Percentiles rank a stretch among this genome's conserved stretches.
Evolutionary conservation across 768 basidiomycete species (phyloP).

Genomic region (Suillus brevipes): DNA sequence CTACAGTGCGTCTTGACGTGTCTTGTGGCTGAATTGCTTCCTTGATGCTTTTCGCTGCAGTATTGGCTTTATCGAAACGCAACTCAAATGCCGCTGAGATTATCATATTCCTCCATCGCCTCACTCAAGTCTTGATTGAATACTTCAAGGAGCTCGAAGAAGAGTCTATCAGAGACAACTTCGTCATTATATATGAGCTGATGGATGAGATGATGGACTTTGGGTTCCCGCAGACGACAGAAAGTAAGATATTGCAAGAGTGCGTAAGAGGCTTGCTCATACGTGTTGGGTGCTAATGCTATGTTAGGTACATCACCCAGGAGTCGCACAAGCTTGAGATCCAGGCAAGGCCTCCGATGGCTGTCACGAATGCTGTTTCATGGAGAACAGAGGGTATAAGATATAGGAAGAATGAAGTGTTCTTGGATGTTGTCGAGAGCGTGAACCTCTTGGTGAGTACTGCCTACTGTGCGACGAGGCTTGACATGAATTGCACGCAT

Average conservation of each 20-base stretch:
- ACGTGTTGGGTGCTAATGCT: neutral
- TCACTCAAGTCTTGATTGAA: conserved; percentile 90
- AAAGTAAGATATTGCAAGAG: conserved; percentile 99
- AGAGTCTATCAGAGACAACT: conserved; percentile 98
- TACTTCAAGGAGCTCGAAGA: conserved; percentile 99
- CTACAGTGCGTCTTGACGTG: conserved; percentile 64
- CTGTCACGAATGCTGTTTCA: conserved; percentile 97
- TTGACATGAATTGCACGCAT: neutral
- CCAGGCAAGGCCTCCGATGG: conserved; percentile 90
- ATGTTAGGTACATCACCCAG: conserved; percentile 88
- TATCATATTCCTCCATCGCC: conserved; percentile 93
- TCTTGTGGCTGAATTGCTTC: neutral
- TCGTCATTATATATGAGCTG: conserved; percentile 98
- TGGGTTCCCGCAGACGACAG: conserved; percentile 97
- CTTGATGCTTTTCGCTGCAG: conserved; percentile 41
- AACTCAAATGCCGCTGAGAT: conserved; percentile 96
- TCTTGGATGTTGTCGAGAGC: conserved; percentile 96
- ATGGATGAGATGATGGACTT: conserved; percentile 99
- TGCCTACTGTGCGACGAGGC: neutral
- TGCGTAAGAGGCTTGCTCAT: conserved; percentile 25
- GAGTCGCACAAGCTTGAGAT: conserved; percentile 97
- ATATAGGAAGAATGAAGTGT: conserved; percentile 99
- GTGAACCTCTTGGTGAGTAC: conserved; percentile 87
- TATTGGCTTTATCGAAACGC: conserved; percentile 92
- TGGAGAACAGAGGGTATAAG: conserved; percentile 98